A percentile compares a stretch with the other conserved stretches of the same genome.
phyloP scores from a whole-genome alignment of 2,329 filamentous ascomycete species.

The Gaeumannomyces tritici region DNA sequence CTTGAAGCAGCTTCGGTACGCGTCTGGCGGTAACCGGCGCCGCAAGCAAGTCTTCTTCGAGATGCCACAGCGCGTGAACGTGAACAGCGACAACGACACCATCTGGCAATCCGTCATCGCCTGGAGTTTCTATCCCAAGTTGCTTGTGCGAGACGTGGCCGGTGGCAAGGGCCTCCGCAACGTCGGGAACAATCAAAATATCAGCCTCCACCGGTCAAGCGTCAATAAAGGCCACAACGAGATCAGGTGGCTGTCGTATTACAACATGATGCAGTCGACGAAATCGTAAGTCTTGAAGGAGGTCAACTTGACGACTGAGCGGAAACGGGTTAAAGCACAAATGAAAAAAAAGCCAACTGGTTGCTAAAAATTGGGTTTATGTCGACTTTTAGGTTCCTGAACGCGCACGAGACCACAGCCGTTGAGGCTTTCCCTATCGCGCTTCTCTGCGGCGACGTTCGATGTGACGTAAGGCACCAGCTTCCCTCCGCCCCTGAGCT shows the following conservation, averaged over 20 bases:
- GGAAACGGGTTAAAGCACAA: not conserved
- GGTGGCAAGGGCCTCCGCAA: slow-evolving; percentile 75
- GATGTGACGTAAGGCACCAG: slow-evolving; percentile 58
- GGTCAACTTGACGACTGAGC: not conserved
- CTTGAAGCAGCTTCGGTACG: slow-evolving; percentile 60
- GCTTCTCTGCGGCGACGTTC: slow-evolving; percentile 78
- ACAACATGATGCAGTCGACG: slow-evolving; percentile 85
- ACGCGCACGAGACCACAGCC: slow-evolving; percentile 80
- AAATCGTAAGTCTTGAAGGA: slow-evolving; percentile 56
- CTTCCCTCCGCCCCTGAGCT: not conserved
- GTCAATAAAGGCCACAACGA: slow-evolving; percentile 68
- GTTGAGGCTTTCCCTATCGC: slow-evolving; percentile 75
- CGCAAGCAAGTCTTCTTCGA: slow-evolving; percentile 66
- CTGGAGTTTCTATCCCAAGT: slow-evolving; percentile 92
- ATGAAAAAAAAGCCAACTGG: not conserved
- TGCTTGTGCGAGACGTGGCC: slow-evolving; percentile 66
- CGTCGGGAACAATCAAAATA: slow-evolving; percentile 82
- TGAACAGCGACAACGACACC: slow-evolving; percentile 70
- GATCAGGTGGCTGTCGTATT: slow-evolving; percentile 82
- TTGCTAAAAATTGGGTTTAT: slow-evolving; percentile 10
- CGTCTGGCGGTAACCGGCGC: slow-evolving; percentile 40
- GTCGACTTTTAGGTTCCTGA: slow-evolving; percentile 56
- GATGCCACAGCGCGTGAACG: slow-evolving; percentile 66
- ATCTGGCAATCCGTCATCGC: slow-evolving; percentile 76
- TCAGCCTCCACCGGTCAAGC: slow-evolving; percentile 78